Evolutionary conservation across 1,284 basidiomycete genomes (phyloP), one percentile per base, ranked within the genome.

Genomic region (Takashimella koratensis): DNA sequence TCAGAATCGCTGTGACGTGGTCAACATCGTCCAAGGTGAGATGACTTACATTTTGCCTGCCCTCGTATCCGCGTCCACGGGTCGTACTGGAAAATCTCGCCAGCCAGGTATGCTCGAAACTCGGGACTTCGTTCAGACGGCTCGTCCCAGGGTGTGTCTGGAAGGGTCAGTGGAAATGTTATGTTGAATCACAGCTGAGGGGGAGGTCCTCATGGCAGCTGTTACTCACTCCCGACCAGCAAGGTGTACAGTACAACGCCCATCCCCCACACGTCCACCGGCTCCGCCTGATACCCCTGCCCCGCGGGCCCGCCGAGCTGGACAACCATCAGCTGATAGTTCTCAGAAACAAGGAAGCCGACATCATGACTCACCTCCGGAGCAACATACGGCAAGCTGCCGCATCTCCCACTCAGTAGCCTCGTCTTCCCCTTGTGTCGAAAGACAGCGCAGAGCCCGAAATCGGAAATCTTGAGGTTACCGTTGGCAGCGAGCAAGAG

Each of bases 71-170:
- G 79, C 55, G 80, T 83, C 95, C 95, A 98, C 0, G 95, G 95
- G 3, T 81, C 79, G 62, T 90, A 84, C 6, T 82, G 71, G 60
- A 90, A 85, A 49, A 95, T 83, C 50, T 86, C 79, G 2, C 92
- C 92, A 0, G 81, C 81, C 2, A 87, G 68, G 73, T 89, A 98
- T 5, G 84, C 82, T 23, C 76, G 71, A 71, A 84, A 98, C 74
- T 98, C 95, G 2, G 84, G 82, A 58, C 88, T 90, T 20, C 81
- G 79, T 1, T 75, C 69, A 0, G 92, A 92, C 3, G 95, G 93
- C 69, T 96, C 89, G 68, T 98, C 95, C 95, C 95, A 98, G 1
- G 95, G 96, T 0, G 95, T 98, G 70, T 96, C 92, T 96, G 53
- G 0, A 23, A 44, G 16, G 45, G 20, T 56, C 16, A 51, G 56